Conservation (phyloP, 305 asterid species). For the Solanum chacoense region DNA sequence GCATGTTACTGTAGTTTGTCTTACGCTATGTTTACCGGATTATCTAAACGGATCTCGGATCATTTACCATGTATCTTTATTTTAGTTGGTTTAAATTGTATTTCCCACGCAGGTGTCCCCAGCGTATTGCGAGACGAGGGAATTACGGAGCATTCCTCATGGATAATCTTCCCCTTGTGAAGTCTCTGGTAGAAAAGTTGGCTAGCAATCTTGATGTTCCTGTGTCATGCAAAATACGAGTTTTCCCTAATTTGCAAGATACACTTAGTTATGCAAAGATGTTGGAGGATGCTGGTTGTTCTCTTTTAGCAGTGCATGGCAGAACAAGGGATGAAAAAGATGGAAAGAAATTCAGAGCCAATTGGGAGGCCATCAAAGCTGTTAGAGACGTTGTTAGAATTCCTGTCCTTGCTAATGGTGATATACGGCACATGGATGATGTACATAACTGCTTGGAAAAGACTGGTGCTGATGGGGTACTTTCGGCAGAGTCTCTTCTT, state of each 20-base stretch:
- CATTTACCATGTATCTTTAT: not conserved
- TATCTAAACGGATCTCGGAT: not conserved
- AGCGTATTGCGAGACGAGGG: constrained; percentile 79
- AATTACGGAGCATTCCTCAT: constrained; percentile 90
- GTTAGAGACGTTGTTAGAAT: constrained; percentile 68
- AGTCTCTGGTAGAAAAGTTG: constrained; percentile 72
- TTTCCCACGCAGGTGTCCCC: constrained; percentile 59
- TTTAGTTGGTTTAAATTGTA: not conserved
- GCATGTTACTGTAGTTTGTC: not conserved
- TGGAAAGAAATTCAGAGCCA: constrained; percentile 70
- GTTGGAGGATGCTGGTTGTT: constrained; percentile 92
- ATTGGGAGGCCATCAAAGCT: constrained; percentile 70
- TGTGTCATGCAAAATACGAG: constrained; percentile 80
- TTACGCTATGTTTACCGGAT: not conserved
- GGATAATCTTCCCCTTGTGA: constrained; percentile 88
- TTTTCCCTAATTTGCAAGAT: constrained; percentile 63
- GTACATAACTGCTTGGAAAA: constrained; percentile 57
- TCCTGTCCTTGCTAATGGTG: constrained; percentile 92
- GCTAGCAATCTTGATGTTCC: constrained; percentile 63
- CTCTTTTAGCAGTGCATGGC: constrained; percentile 89
- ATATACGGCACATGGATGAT: constrained; percentile 77
- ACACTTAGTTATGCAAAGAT: constrained; percentile 77
- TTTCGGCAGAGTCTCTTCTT: constrained; percentile 86
- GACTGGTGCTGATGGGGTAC: constrained; percentile 77
- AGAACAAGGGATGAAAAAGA: constrained; percentile 92